Conservation (phyloP, 2,329 filamentous ascomycete species). For the Epichloe brachyelytri region DNA sequence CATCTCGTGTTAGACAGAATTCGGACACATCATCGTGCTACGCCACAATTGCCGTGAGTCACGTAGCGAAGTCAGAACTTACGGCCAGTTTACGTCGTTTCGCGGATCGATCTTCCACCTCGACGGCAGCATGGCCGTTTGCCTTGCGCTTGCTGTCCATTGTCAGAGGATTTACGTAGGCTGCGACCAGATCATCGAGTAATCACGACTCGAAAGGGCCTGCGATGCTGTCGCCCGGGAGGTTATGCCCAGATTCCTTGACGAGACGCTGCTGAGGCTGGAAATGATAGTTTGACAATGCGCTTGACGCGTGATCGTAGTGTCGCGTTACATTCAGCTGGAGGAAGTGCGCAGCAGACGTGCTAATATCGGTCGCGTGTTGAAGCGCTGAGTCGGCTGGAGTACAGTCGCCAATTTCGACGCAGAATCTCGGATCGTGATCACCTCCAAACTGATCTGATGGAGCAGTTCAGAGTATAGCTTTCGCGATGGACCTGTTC, state of each 20-base stretch:
- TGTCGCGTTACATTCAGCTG: conserved; percentile 8
- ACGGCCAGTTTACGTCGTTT: conserved; percentile 42
- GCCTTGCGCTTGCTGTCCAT: conserved; percentile 49
- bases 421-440: not conserved
- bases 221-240: not conserved
- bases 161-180: conserved; percentile 13
- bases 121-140: conserved; percentile 29
- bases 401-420: not conserved
- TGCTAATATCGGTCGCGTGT: not conserved
- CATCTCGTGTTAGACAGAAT: conserved; percentile 1
- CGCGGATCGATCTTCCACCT: conserved; percentile 38
- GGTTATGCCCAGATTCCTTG: not conserved
- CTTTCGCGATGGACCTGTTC: not conserved
- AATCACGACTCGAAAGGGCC: conserved; percentile 7
- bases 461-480: not conserved
- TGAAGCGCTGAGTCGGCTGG: not conserved
- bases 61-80: conserved; percentile 16
- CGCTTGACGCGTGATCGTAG: conserved; percentile 10
- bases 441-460: not conserved
- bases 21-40: too few relatives aligned
- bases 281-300: conserved; percentile 1
- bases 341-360: conserved; percentile 2
- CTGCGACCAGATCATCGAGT: conserved; percentile 14
- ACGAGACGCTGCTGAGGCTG: not conserved
- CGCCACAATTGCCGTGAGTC: not conserved